Percentiles rank a stretch among this genome's conserved stretches.
phyloP scores from a whole-genome alignment of 2,329 filamentous ascomycete species.

The Cladobotryum protrusum region DNA sequence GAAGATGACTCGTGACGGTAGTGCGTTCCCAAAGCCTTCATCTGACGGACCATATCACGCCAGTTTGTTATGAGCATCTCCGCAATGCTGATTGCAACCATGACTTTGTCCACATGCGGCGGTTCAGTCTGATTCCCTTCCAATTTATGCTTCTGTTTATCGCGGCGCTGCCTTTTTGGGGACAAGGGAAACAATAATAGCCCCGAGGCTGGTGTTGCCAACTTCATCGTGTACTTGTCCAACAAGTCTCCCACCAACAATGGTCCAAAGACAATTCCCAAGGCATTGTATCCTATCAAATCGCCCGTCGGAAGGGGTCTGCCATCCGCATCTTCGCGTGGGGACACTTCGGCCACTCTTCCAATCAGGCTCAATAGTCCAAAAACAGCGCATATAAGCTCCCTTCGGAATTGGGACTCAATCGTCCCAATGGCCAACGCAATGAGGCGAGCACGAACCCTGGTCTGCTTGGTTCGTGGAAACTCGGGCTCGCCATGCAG shows the following conservation, averaged over 20 bases:
- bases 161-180: constrained; percentile 33
- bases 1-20: constrained; percentile 17
- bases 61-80: constrained; percentile 63
- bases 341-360: constrained; percentile 46
- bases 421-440: constrained; percentile 56
- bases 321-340: constrained; percentile 46
- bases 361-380: constrained; percentile 58
- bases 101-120: constrained; percentile 47
- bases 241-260: constrained; percentile 54
- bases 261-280: constrained; percentile 61
- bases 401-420: constrained; percentile 53
- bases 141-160: constrained; percentile 18
- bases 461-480: constrained; percentile 47
- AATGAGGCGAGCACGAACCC: constrained; percentile 57
- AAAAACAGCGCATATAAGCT: constrained; percentile 62
- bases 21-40: constrained; percentile 41
- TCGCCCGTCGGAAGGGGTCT: constrained; percentile 49
- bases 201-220: constrained; percentile 36
- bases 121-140: constrained; percentile 12
- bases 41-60: constrained; percentile 56
- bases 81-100: constrained; percentile 51
- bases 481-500: constrained; percentile 46
- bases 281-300: constrained; percentile 57
- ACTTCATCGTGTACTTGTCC: constrained; percentile 42
- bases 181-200: constrained; percentile 37